Conservation (phyloP, 805 yeast genomes). For the Pachysolen tannophilus region DNA sequence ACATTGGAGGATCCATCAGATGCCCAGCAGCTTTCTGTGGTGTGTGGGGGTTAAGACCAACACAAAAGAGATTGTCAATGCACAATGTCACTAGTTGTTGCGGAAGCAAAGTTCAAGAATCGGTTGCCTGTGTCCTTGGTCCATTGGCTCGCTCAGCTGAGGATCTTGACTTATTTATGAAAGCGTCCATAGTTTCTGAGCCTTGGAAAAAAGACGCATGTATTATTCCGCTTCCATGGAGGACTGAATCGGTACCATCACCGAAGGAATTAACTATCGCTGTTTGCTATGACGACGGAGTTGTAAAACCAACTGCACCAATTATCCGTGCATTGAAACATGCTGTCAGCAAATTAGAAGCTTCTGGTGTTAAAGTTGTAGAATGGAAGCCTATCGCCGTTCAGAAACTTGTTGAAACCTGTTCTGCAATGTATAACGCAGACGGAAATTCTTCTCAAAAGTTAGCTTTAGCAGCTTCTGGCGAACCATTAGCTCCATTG, state of each 20-base stretch:
- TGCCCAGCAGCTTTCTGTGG: slow-evolving; percentile 48
- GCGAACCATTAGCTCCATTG: slow-evolving; percentile 57
- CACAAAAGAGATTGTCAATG: slow-evolving; percentile 39
- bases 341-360: slow-evolving; percentile 41
- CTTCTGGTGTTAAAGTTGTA: slow-evolving; percentile 46
- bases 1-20: slow-evolving; percentile 50
- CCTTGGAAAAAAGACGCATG: slow-evolving; percentile 52
- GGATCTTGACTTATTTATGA: slow-evolving; percentile 42
- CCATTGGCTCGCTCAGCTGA: slow-evolving; percentile 38
- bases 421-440: slow-evolving; percentile 40
- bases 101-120: slow-evolving; percentile 37
- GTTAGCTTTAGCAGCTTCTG: slow-evolving; percentile 40
- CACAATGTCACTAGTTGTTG: slow-evolving; percentile 26
- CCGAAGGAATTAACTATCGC: slow-evolving; percentile 36
- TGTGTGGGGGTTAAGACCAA: slow-evolving; percentile 39
- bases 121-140: slow-evolving; percentile 35
- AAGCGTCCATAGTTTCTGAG: slow-evolving; percentile 30
- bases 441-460: slow-evolving; percentile 54
- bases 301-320: slow-evolving; percentile 45
- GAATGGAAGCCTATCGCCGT: slow-evolving; percentile 48
- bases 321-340: slow-evolving; percentile 32
- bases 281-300: slow-evolving; percentile 38
- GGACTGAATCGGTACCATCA: slow-evolving; percentile 24
- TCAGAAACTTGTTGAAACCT: slow-evolving; percentile 46
- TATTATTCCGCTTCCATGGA: slow-evolving; percentile 43